Evolutionary conservation across 495 filamentous ascomycete species (phyloP), one percentile per base, ranked within the genome.

Genomic region (Cryomyces minteri): DNA sequence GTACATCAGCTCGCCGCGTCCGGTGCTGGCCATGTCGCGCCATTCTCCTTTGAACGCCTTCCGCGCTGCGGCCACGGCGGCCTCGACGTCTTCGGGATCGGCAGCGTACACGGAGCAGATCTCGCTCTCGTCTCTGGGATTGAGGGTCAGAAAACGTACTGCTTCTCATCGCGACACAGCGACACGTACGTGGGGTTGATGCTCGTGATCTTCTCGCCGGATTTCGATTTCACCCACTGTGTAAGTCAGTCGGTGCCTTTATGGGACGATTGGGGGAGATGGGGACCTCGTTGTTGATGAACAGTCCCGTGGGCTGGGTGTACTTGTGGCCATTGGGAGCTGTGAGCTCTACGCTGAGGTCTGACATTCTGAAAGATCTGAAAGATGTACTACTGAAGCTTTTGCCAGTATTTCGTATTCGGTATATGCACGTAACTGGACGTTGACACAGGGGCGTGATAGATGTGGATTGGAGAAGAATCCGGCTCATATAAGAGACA

Each of bases 261-360:
- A 25, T 25, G 18, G 18, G 18, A 25, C 18, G 18, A 25, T 25
- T 25, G 18, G 18, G 18, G 18, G 18, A n/a, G 18, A 25, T 25
- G 18, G 18, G 18, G 18, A 25, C 18, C 56, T 94, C 84, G 53
- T 94, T 94, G 67, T 94, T 92, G 66, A 98, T 95, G 64, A 95
- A 95, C 37, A 98, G 75, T 40, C 88, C 88, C 41, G 77, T 70
- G 9, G 80, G 82, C 65, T 88, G 82, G 4, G 66, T 69, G 61
- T 88, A 84, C 53, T 80, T 82, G 59, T 63, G 73, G 61, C 88
- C 90, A 68, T 98, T 98, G 5, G 88, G 90, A 47, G 88, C 86
- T 36, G 79, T 88, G 51, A 96, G 76, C 53, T 92, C 73, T 47
- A 85, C 66, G 28, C 66, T 67, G 12, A 84, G 63, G 50, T 73